Base-by-base conservation (phyloP, 1,139 yeast genomes). In the Candida glucosophila region DNA sequence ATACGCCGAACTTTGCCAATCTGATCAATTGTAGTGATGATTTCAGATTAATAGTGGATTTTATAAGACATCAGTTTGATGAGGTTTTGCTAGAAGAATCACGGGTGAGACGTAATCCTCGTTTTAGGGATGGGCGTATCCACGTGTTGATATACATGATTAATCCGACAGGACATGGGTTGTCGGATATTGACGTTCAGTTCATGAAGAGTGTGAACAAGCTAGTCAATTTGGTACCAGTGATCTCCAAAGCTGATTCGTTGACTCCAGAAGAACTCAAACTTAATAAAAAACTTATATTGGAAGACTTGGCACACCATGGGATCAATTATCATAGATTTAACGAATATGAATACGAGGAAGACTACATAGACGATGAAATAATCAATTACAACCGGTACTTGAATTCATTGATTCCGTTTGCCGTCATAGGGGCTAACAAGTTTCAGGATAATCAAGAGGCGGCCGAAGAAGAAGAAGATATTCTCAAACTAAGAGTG, bases 1-100 rank as follows among this genome's bases (percentile, higher is more conserved):
- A 64, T 37, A 79, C 90, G 1, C 90, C 90, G 3, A 85, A 85
- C 19, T 83, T 79, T 56, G 93, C 92, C 33, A 83, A 79, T 41
- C 72, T 63, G 39, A 59, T 79, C 36, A 53, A 62, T 43, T 42
- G 73, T 49, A 59, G 52, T 30, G 65, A 59, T 20, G 67, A 60
- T 35, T 60, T 60, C 38, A 60, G 59, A 38, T 53, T 62, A 23
- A 51, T 65, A 25, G 70, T 64, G 25, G 70, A 64, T 38, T 65
- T 63, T 33, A 61, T 65, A 40, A 60, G 69, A 53, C 65, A 61
- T 34, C 68, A 65, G 33, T 64, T 58, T 43, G 71, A 65, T 43
- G 68, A 61, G 39, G 68, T 62, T 14, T 58, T 65, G 40, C 58
- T 63, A 44, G 71, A 65, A 34, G 72, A 65, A 37, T 52, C 61